A percentile compares a stretch with the other conserved stretches of the same genome.
These are phyloP conservation scores for Pseudonitzschia multiseries DNA, from an alignment of 108 stramenopile species.

Conservation along the genomic window DNA sequence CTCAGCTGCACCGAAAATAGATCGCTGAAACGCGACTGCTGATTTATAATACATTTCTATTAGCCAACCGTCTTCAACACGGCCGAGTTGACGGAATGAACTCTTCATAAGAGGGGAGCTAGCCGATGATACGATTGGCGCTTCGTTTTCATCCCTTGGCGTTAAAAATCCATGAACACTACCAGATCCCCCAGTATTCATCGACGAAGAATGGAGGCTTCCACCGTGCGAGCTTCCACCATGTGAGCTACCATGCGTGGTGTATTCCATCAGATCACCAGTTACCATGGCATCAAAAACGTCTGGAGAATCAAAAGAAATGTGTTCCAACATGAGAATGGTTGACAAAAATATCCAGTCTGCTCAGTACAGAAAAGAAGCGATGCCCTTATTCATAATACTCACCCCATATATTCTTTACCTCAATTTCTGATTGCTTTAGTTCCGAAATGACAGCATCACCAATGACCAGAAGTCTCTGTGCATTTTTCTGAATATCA, in stretches of 20 bases:
- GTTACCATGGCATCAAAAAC: slow-evolving; percentile 44
- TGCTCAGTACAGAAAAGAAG: not conserved
- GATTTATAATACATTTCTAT: slow-evolving; percentile 78
- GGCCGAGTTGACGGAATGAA: slow-evolving; percentile 23
- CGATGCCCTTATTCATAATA: not conserved
- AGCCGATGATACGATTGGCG: slow-evolving; percentile 26
- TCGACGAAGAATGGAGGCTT: slow-evolving; percentile 24
- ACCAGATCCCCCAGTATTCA: slow-evolving; percentile 11
- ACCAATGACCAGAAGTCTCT: slow-evolving; percentile 33
- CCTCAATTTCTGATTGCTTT: slow-evolving; percentile 62
- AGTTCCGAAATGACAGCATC: slow-evolving; percentile 61
- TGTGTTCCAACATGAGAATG: not conserved
- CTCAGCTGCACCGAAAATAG: slow-evolving; percentile 55
- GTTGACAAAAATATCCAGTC: not conserved
- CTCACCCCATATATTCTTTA: slow-evolving; percentile 67
- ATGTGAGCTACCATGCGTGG: slow-evolving; percentile 34
- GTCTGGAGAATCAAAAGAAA: slow-evolving; percentile 1
- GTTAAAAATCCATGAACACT: slow-evolving; percentile 34
- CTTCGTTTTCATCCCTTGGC: slow-evolving; percentile 23
- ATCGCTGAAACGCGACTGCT: slow-evolving; percentile 56
- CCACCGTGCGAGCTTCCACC: slow-evolving; percentile 33
- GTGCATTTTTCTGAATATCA: slow-evolving; percentile 5
- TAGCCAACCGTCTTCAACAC: slow-evolving; percentile 69
- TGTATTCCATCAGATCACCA: slow-evolving; percentile 40
- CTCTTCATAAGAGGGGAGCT: slow-evolving; percentile 31